Evolutionary conservation across 1,284 basidiomycete species (phyloP), one percentile per base, ranked within the genome.

Genomic region (Malassezia equina): DNA sequence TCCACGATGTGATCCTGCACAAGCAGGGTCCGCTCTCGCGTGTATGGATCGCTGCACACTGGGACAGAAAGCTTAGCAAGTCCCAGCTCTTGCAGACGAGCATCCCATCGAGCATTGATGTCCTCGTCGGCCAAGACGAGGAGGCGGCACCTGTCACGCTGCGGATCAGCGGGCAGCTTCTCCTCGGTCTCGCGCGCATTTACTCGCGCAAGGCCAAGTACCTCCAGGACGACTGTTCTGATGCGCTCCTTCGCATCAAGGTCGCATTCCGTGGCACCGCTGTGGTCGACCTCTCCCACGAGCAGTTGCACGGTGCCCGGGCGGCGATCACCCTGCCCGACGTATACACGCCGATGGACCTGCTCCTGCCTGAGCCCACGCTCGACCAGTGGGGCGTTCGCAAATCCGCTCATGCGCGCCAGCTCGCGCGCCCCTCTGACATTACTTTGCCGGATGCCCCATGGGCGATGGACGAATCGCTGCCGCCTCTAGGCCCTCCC

Each of bases 41-140:
- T 78, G 89, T 98, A 79, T 98, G 93, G 93, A 84, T 96, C 48
- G 93, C 93, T 23, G 93, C 94, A 1, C 93, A 96, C 79, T 91
- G 93, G 84, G 90, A 96, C 77, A 84, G 90, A 69, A 95, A 95
- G 79, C 83, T 98, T 67, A 90, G 88, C 70, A 98, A 98, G 77
- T 84, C 86, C 28, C 88, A 93, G 75, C 88, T 91, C 0, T 78
- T 95, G 1, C 86, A 90, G 70, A 90, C 91, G 0, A 88, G 93
- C 76, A 93, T 98, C 54, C 88, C 86, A 59, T 84, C 94, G 75
- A 88, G 87, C 57, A 88, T 90, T 66, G 64, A 51, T 32, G 62
- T 67, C 71, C 84, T 90, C 51, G 66, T 69, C 80, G 85, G 83
- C 23, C 85, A 29, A 7, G 54, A 39, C 27, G 52, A 90, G 75